phyloP scores from a whole-genome alignment of 164 flowering plant species.

The Kingdonia uniflora region DNA sequence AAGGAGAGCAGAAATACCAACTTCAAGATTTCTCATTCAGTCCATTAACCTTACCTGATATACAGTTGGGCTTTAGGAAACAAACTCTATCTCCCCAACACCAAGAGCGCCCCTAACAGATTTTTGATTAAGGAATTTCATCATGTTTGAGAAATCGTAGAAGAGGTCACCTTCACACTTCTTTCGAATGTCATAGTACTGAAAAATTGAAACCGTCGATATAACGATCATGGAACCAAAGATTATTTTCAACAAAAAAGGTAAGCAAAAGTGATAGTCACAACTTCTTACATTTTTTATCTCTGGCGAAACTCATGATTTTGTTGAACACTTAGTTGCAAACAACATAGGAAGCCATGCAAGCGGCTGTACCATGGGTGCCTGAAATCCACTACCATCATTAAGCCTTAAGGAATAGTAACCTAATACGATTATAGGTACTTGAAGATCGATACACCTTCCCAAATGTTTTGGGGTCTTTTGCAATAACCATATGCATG shows the following conservation, averaged over 20 bases:
- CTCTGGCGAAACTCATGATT: constrained; percentile 38
- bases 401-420: too few relatives aligned
- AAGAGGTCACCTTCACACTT: constrained; percentile 57
- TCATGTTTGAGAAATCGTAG: constrained; percentile 79
- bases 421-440: too few relatives aligned
- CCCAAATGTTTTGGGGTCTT: too few relatives aligned
- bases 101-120: constrained; percentile 58
- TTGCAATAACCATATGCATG: too few relatives aligned
- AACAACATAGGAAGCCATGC: constrained; percentile 30
- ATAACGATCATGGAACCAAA: too few relatives aligned
- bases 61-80: constrained; percentile 59
- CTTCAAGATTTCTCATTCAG: constrained; percentile 83
- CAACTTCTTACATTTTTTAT: constrained; percentile 41
- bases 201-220: constrained; percentile 10
- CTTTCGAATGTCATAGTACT: constrained; percentile 85
- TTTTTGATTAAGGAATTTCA: constrained; percentile 41
- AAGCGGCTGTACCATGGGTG: constrained; percentile 29
- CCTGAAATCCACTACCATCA: constrained; percentile 24
- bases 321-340: constrained; percentile 45
- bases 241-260: too few relatives aligned
- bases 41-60: constrained; percentile 52
- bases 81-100: constrained; percentile 59
- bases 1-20: constrained; percentile 65
- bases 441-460: too few relatives aligned
- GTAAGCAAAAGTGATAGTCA: too few relatives aligned